Base-by-base conservation (phyloP, 306 rosid genomes). In the Fagus crenata region DNA sequence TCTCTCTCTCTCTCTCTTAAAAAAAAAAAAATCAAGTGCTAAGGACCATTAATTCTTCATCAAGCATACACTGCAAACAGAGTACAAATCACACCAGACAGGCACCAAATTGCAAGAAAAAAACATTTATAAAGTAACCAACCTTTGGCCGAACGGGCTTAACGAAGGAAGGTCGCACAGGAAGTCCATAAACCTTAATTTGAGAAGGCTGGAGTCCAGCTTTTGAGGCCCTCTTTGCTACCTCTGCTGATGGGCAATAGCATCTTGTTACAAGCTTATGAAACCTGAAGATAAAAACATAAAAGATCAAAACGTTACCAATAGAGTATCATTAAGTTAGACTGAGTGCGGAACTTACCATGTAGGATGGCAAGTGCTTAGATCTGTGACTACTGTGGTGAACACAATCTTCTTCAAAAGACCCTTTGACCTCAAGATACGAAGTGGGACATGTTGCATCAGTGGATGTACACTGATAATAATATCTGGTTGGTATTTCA, bases 321-420 rank as follows among this genome's bases (percentile, higher is more conserved):
- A 63, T 64, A 3, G 72, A 36, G 77, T 61, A 64, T 53, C 46
- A 59, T 67, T 36, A 15, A 41, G 67, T 22, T 17, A 74, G 43
- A 78, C 36, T 13, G 40, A 15, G 49, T 28, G 39, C 53, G 58
- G 65, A 84, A 86, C 96, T 69, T 58, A 92, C 99, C 99, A 95
- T 73, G 99, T 95, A 32, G 99, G 99, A 85, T 95, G 99, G 85
- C 99, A 95, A 2, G 99, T 95, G 91, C 99, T 95, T 82, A 95
- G 87, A 92, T 95, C 99, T 15, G 99, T 95, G 76, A 95, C 54
- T 18, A 95, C 99, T 49, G 99, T 95, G 63, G 99, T 95, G 83
- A 95, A 95, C 80, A 92, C 96, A 72, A 95, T 95, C 89, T 95
- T 91, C 75, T 91, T 78, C 85, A 95, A 80, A 60, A 92, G 93